These are phyloP conservation scores for Mortierella alpina DNA, from an alignment of 192 early-diverging fungal species.

Conservation along the genomic window DNA sequence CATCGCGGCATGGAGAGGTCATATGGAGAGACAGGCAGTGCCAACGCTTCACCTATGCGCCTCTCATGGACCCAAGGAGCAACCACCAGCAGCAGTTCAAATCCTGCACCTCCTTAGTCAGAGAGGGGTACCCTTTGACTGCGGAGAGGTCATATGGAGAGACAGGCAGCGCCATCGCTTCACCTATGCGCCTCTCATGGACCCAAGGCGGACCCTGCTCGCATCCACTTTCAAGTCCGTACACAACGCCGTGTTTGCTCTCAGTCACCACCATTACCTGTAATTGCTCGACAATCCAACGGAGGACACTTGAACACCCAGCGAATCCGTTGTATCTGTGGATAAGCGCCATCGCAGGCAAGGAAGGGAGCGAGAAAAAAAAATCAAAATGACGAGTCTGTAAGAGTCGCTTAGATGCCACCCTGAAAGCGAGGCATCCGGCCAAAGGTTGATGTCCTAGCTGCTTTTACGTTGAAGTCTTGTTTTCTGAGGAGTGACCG, in stretches of 20 bases:
- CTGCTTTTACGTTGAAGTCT: too few relatives aligned
- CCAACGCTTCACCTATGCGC: constrained; percentile 10
- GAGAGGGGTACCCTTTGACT: neutral
- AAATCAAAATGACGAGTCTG: too few relatives aligned
- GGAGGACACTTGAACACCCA: too few relatives aligned
- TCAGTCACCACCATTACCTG: constrained; percentile 6
- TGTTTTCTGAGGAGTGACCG: too few relatives aligned
- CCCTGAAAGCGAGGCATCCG: too few relatives aligned
- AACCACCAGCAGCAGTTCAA: constrained; percentile 1
- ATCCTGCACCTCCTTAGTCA: constrained; percentile 10
- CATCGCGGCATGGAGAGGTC: constrained; percentile 12
- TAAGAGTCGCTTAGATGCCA: too few relatives aligned
- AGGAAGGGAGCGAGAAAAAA: too few relatives aligned
- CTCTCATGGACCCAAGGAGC: constrained; percentile 34
- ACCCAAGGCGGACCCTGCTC: constrained; percentile 14
- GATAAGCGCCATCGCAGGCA: too few relatives aligned
- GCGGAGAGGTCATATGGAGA: constrained; percentile 28
- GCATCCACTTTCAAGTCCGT: constrained; percentile 10
- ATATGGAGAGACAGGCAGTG: constrained; percentile 23
- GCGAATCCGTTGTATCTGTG: too few relatives aligned
- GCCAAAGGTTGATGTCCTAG: too few relatives aligned
- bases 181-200: constrained; percentile 28
- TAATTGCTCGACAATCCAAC: neutral
- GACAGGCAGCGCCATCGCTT: constrained; percentile 12
- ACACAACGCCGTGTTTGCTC: constrained; percentile 15